A percentile compares a stretch with the other conserved stretches of the same genome.
Evolutionary conservation across 2,329 filamentous ascomycete species (phyloP).

Genomic region (Cladobotryum mycophilum): DNA sequence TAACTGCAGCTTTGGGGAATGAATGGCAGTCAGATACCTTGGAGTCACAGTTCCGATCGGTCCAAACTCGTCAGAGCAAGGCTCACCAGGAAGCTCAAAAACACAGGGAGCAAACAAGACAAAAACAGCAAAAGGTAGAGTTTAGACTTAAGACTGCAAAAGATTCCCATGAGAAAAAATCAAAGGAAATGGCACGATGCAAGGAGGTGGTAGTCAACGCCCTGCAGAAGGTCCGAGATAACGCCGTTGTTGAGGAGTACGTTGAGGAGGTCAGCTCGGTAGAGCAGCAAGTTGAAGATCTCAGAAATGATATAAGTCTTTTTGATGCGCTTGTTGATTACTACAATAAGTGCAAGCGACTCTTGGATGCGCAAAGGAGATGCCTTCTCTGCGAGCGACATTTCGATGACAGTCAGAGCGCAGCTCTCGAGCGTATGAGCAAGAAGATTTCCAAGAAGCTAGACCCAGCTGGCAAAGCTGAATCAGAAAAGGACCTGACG

Average conservation of each 20-base stretch:
- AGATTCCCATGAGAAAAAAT: slow-evolving; percentile 58
- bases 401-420: slow-evolving; percentile 55
- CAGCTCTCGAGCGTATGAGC: slow-evolving; percentile 55
- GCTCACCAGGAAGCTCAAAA: slow-evolving; percentile 59
- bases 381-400: slow-evolving; percentile 71
- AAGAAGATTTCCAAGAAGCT: slow-evolving; percentile 60
- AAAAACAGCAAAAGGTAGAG: slow-evolving; percentile 71
- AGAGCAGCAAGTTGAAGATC: slow-evolving; percentile 51
- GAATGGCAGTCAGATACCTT: slow-evolving; percentile 66
- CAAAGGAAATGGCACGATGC: slow-evolving; percentile 55
- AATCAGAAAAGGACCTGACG: slow-evolving; percentile 56
- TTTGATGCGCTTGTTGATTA: slow-evolving; percentile 65
- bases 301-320: slow-evolving; percentile 62
- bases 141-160: slow-evolving; percentile 62
- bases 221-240: slow-evolving; percentile 38
- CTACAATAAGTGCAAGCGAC: slow-evolving; percentile 61
- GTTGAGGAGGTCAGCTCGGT: slow-evolving; percentile 44
- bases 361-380: slow-evolving; percentile 59
- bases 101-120: slow-evolving; percentile 61
- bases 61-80: slow-evolving; percentile 51
- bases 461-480: slow-evolving; percentile 55
- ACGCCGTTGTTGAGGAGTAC: slow-evolving; percentile 49
- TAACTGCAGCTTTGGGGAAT: slow-evolving; percentile 56
- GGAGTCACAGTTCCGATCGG: slow-evolving; percentile 62
- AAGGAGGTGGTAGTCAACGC: slow-evolving; percentile 49